A percentile compares a stretch with the other conserved stretches of the same genome.
Evolutionary conservation across 768 basidiomycete genomes (phyloP).

Genomic region (Amanita thiersii): DNA sequence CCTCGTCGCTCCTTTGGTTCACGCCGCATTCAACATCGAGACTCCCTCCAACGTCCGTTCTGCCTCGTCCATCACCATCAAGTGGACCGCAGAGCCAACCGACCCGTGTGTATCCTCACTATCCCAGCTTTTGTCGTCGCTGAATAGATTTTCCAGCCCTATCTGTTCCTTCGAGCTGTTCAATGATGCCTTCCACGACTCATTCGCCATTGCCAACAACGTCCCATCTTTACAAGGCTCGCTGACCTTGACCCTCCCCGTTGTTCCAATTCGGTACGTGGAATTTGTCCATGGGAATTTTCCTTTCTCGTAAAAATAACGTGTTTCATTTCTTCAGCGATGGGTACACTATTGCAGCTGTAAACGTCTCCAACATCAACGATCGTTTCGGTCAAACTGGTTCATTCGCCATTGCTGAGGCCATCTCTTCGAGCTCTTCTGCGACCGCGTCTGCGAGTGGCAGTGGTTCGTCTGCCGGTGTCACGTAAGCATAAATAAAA

Average conservation of each 20-base stretch:
- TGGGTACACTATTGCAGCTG: constrained; percentile 40
- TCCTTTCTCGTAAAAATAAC: not conserved
- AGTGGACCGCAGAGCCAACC: constrained; percentile 31
- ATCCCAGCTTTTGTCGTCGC: not conserved
- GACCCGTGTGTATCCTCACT: constrained; percentile 31
- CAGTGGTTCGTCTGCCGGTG: not conserved
- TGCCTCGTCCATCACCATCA: constrained; percentile 25
- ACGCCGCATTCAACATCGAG: constrained; percentile 21
- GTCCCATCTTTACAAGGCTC: constrained; percentile 26
- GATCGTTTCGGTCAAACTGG: constrained; percentile 30
- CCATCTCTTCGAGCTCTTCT: constrained; percentile 9
- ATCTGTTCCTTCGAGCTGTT: constrained; percentile 39
- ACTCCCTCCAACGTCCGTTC: not conserved
- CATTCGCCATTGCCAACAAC: constrained; percentile 49
- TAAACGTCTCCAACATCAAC: constrained; percentile 37
- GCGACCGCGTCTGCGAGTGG: constrained; percentile 1
- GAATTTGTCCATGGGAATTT: constrained; percentile 11
- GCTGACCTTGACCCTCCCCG: constrained; percentile 34
- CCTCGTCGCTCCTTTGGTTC: constrained; percentile 36
- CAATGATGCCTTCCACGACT: constrained; percentile 42
- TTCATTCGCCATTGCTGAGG: constrained; percentile 32
- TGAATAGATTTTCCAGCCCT: constrained; percentile 23
- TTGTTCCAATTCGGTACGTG: constrained; percentile 41
- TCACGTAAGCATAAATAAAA: not conserved
- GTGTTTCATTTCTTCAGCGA: constrained; percentile 19